A percentile compares a stretch with the other conserved stretches of the same genome.
Evolutionary conservation across 768 basidiomycete genomes (phyloP).

Genomic region (Calocera cornea): DNA sequence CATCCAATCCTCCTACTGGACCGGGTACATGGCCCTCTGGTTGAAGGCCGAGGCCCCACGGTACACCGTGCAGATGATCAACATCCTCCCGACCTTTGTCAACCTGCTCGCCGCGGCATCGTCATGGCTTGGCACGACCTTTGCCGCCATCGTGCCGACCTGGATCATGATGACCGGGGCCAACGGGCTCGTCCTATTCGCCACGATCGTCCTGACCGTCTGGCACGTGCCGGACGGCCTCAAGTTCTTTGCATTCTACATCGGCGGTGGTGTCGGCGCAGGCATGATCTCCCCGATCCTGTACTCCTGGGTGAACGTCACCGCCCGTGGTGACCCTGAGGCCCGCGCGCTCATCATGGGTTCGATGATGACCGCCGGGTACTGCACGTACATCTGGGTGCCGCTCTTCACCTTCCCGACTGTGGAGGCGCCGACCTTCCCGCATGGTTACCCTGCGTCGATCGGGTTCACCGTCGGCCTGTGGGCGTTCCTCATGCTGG

Average conservation of each 20-base stretch:
- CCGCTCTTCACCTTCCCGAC: slow-evolving; percentile 20
- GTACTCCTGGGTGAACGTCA: slow-evolving; percentile 16
- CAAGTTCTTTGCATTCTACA: slow-evolving; percentile 20
- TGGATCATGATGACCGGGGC: slow-evolving; percentile 13
- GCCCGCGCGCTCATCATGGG: slow-evolving; percentile 17
- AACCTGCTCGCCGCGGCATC: slow-evolving; percentile 16
- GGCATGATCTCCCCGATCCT: slow-evolving; percentile 14
- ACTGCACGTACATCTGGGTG: slow-evolving; percentile 16
- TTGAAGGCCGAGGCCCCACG: slow-evolving; percentile 11
- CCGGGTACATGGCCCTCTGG: slow-evolving; percentile 16
- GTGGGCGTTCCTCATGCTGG: slow-evolving; percentile 15
- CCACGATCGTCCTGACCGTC: slow-evolving; percentile 15
- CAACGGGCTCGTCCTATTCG: slow-evolving; percentile 9
- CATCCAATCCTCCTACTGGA: slow-evolving; percentile 13
- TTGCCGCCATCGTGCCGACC: slow-evolving; percentile 13
- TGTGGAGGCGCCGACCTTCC: slow-evolving; percentile 17
- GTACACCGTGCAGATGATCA: slow-evolving; percentile 16
- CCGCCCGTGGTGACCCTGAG: slow-evolving; percentile 12
- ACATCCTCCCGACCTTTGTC: slow-evolving; percentile 20
- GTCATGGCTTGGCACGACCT: slow-evolving; percentile 18
- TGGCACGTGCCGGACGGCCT: slow-evolving; percentile 18
- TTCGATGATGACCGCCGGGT: slow-evolving; percentile 19
- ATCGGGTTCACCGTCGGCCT: slow-evolving; percentile 16
- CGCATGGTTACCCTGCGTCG: slow-evolving; percentile 17
- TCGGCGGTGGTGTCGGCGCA: slow-evolving; percentile 15